Base-by-base conservation (phyloP, 345 rosid genomes). In the Eutrema heterophyllum region DNA sequence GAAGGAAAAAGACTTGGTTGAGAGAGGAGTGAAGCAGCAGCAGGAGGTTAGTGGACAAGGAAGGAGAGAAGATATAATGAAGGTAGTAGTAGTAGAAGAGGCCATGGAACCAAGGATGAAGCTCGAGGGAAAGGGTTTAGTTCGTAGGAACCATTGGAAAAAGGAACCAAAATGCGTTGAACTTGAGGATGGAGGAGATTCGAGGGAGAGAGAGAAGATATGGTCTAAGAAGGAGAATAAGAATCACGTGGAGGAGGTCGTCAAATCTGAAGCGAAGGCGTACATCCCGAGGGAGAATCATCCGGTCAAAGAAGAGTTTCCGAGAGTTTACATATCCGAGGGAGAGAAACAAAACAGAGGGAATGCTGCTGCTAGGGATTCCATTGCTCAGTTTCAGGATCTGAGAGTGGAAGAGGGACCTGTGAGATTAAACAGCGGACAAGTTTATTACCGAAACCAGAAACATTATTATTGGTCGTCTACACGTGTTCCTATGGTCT, bases 1-100 rank as follows among this genome's bases (percentile, higher is more conserved):
- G 7, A 74, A 56, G 13, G 51, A 6, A 65, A 29, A 5, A 33
- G 30, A 21, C 7, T 41, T 21, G 0, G 46, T 5, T 30, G 64
- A 72, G 70, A 72, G 70, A 29, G 44, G 53, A 24, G 49, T 35
- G 57, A 54, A 72, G 48, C 29, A 53, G 64, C 6, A 30, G 33
- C 5, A 30, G 33, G 0, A 52, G 29, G 26, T 15, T 52, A 15
- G 54, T 48, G 68, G 44, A 50, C 53, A 72, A 29, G 2, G 5
- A 60, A 27, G 43, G 43, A 51, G 75, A 41, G 54, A 41, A 59
- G 6, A 53, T 21, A 40, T 5, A 40, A 40, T 30, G 44, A 40
- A 10, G 14, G 67, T 29, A 18, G 69, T 14, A n/a, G 52, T 29
- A 32, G 15, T 10, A 41, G 74, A 7, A 36, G 21, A 53, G 35